phyloP scores from a whole-genome alignment of 768 basidiomycete species.

The Mrakia frigida region DNA sequence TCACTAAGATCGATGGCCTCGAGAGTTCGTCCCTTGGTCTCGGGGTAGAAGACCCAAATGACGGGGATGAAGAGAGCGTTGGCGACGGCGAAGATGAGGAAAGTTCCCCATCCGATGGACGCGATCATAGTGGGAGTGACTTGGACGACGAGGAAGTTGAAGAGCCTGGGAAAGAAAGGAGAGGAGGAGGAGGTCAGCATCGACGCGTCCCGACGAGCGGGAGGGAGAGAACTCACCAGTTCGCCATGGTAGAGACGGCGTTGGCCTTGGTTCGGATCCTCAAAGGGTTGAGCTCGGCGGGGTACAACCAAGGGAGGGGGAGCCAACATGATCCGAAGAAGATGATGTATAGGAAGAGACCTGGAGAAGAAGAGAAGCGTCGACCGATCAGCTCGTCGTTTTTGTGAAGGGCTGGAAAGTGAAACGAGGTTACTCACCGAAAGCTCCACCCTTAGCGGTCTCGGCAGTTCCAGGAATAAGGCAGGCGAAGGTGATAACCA shows the following conservation, averaged over 20 bases:
- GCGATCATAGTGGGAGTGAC: constrained; percentile 45
- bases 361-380: not conserved
- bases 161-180: constrained; percentile 36
- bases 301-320: constrained; percentile 50
- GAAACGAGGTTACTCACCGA: constrained; percentile 34
- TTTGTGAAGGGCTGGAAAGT: not conserved
- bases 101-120: constrained; percentile 37
- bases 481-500: constrained; percentile 41
- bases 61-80: constrained; percentile 44
- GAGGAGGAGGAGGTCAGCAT: not conserved
- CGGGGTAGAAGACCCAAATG: constrained; percentile 36
- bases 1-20: constrained; percentile 46
- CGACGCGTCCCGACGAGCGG: not conserved
- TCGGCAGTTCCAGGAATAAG: constrained; percentile 32
- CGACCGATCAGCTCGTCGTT: not conserved
- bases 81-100: constrained; percentile 45
- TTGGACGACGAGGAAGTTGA: constrained; percentile 49
- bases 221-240: constrained; percentile 13
- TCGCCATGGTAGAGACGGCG: constrained; percentile 41
- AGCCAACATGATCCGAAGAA: constrained; percentile 39
- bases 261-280: constrained; percentile 48
- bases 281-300: constrained; percentile 50
- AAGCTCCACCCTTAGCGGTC: constrained; percentile 46
- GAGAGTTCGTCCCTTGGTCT: constrained; percentile 45
- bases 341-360: constrained; percentile 47